phyloP scores from a whole-genome alignment of 148 eudicot genomes.

The Polygonum maritimum region DNA sequence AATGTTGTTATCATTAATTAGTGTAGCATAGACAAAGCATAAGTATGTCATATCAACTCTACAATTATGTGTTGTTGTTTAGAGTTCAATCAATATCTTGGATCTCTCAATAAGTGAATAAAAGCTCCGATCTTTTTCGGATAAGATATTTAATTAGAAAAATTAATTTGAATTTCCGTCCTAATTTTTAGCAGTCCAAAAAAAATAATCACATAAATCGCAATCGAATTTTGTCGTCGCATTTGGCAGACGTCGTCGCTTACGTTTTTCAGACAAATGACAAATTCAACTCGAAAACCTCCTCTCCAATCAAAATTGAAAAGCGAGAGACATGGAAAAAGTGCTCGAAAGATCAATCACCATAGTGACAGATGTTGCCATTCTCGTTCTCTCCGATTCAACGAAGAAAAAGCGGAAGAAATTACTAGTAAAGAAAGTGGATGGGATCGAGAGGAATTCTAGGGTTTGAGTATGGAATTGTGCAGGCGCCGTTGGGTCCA shows the following conservation, averaged over 20 bases:
- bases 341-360: background rate
- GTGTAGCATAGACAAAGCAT: too few species aligned
- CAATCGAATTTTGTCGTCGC: conserved; percentile 5
- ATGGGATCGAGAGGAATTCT: conserved; percentile 90
- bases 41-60: too few species aligned
- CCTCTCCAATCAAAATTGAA: background rate
- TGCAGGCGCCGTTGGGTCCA: conserved; percentile 86
- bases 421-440: background rate
- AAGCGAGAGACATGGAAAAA: background rate
- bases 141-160: too few species aligned
- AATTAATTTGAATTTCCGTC: background rate
- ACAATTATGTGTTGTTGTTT: too few species aligned
- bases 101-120: too few species aligned
- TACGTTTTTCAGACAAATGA: conserved; percentile 5
- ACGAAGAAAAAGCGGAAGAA: background rate
- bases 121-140: too few species aligned
- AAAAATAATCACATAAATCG: background rate
- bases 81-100: too few species aligned
- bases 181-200: background rate
- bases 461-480: conserved; percentile 84
- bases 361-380: conserved; percentile 1
- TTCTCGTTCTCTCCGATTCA: background rate
- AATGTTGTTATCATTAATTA: too few species aligned
- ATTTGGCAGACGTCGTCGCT: conserved; percentile 2
- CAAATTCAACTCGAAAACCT: background rate